Percentiles rank a stretch among this genome's conserved stretches.
phyloP scores from a whole-genome alignment of 768 basidiomycete genomes.

The Tulasnella sp. region DNA sequence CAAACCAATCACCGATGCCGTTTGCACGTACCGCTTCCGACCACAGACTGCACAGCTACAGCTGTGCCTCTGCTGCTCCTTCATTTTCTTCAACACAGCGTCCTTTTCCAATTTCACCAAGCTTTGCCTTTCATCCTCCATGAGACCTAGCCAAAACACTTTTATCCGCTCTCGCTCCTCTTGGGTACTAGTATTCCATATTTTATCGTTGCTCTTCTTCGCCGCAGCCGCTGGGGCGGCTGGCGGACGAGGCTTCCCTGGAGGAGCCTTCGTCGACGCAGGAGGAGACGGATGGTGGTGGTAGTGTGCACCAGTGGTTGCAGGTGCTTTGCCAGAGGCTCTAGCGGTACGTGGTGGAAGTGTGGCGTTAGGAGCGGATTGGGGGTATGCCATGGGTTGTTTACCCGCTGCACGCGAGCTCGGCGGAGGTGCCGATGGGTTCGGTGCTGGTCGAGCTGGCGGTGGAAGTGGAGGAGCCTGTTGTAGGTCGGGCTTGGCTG shows the following conservation, averaged over 20 bases:
- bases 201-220: conserved; percentile 55
- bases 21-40: conserved; percentile 70
- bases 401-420: conserved; percentile 84
- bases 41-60: conserved; percentile 96
- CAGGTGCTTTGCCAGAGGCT: conserved; percentile 45
- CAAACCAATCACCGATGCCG: not conserved
- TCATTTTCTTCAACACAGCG: conserved; percentile 96
- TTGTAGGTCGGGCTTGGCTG: conserved; percentile 24
- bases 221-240: conserved; percentile 24
- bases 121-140: conserved; percentile 79
- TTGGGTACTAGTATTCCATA: conserved; percentile 85
- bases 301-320: conserved; percentile 41
- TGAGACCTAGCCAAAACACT: conserved; percentile 93
- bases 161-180: conserved; percentile 97
- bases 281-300: conserved; percentile 49
- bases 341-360: conserved; percentile 30
- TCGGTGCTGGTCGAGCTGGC: conserved; percentile 32
- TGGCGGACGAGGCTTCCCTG: conserved; percentile 32
- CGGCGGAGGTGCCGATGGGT: conserved; percentile 38
- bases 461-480: conserved; percentile 35
- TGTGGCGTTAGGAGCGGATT: conserved; percentile 27
- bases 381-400: conserved; percentile 74
- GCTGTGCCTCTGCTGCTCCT: conserved; percentile 95
- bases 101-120: conserved; percentile 98
- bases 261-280: conserved; percentile 32